These are phyloP conservation scores for Dothiorella sarmentorum DNA, from an alignment of 2,329 filamentous ascomycete species.

Conservation along the genomic window DNA sequence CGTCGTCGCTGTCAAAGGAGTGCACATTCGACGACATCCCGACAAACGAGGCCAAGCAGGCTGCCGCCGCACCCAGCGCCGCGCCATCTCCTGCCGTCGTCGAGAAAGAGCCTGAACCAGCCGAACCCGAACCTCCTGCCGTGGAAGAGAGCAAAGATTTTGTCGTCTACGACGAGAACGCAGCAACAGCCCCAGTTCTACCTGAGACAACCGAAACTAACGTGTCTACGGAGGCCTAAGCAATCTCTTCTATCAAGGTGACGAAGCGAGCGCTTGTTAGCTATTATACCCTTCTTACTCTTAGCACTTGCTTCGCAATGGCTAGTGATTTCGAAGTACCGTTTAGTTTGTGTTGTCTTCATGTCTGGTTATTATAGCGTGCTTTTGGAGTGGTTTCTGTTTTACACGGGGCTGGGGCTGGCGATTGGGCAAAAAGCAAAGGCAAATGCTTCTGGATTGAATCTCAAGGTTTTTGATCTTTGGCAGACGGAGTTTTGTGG, in stretches of 20 bases:
- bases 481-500: not conserved
- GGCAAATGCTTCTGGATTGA: not conserved
- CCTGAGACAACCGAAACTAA: not conserved
- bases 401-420: not conserved
- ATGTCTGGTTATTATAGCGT: not conserved
- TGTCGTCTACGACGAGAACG: conserved; percentile 7
- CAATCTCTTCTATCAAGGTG: conserved; percentile 1
- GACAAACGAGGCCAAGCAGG: not conserved
- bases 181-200: not conserved
- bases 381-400: not conserved
- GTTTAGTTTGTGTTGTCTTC: not conserved
- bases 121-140: not conserved
- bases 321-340: not conserved
- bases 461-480: not conserved
- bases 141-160: not conserved
- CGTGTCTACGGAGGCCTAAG: not conserved
- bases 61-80: not conserved
- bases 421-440: conserved; percentile 3
- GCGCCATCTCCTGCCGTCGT: not conserved
- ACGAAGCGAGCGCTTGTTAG: conserved; percentile 8
- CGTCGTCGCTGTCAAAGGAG: conserved; percentile 35
- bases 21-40: conserved; percentile 24
- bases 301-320: not conserved
- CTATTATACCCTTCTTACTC: conserved; percentile 17
- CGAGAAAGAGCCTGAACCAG: not conserved